Conservation (phyloP, 176 grass and related monocot species). For the Tillandsia fasciculata region DNA sequence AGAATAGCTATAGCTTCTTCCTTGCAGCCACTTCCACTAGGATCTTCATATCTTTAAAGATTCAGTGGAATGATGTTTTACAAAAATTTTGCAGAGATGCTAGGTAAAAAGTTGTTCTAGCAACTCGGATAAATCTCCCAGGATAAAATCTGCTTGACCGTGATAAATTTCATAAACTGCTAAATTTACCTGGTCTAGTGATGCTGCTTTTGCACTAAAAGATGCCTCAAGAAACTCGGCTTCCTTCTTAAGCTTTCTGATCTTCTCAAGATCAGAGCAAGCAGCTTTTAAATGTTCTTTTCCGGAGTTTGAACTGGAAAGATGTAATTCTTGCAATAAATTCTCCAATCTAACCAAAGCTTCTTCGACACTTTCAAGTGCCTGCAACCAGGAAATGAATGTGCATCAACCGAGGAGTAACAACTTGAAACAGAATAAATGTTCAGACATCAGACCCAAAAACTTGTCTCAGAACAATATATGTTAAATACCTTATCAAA, state of each 20-base stretch:
- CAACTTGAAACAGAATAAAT: not conserved
- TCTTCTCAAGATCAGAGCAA: constrained; percentile 94
- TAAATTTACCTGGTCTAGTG: constrained; percentile 2
- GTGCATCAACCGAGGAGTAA: not conserved
- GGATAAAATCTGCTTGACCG: not conserved
- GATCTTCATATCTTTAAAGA: too few species aligned
- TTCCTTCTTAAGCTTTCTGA: constrained; percentile 97
- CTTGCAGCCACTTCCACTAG: too few species aligned
- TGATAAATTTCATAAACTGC: not conserved
- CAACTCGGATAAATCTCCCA: not conserved
- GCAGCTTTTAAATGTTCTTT: constrained; percentile 84
- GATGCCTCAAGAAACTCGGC: constrained; percentile 97
- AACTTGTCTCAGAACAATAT: constrained; percentile 15
- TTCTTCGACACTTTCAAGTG: constrained; percentile 95
- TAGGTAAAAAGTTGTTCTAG: not conserved
- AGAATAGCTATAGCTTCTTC: too few species aligned
- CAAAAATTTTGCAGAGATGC: too few species aligned
- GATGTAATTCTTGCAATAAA: constrained; percentile 88
- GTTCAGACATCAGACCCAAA: not conserved
- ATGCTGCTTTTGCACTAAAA: constrained; percentile 71
- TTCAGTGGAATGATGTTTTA: too few species aligned
- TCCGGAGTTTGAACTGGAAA: constrained; percentile 72
- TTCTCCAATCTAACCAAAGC: constrained; percentile 89
- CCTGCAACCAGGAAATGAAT: constrained; percentile 43
- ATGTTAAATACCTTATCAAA: constrained; percentile 75